Conservation (phyloP, 1,284 basidiomycete species). For the Naganishia liquefaciens region DNA sequence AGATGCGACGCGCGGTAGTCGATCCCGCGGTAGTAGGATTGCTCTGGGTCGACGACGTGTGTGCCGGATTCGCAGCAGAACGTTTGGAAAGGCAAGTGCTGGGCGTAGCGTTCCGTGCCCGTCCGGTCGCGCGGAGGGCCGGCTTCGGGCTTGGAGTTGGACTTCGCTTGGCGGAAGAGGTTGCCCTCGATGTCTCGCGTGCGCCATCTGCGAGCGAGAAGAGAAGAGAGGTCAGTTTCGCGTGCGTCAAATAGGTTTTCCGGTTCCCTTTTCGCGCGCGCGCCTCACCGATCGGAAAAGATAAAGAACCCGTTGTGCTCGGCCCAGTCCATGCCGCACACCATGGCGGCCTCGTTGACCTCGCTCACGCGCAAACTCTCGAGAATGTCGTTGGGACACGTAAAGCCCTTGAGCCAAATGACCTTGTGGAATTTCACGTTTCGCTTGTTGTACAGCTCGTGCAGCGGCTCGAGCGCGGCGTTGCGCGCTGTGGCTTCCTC, state of each 20-base stretch:
- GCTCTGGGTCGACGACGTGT: conserved; percentile 87
- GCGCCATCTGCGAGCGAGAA: conserved; percentile 67
- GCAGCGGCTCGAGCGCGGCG: conserved; percentile 82
- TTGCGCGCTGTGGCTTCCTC: conserved; percentile 92
- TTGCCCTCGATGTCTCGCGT: conserved; percentile 94
- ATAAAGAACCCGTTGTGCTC: conserved; percentile 95
- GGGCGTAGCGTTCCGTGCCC: conserved; percentile 77
- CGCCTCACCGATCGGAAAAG: conserved; percentile 91
- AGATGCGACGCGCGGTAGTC: conserved; percentile 74
- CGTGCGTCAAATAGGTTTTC: no score
- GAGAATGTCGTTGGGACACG: conserved; percentile 91
- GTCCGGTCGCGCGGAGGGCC: conserved; percentile 81
- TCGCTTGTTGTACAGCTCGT: conserved; percentile 73
- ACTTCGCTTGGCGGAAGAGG: conserved; percentile 91
- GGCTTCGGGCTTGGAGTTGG: conserved; percentile 81
- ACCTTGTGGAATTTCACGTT: conserved; percentile 82
- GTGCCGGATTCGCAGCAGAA: conserved; percentile 97
- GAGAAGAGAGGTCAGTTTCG: background rate
- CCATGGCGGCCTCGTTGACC: conserved; percentile 88
- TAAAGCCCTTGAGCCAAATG: conserved; percentile 95
- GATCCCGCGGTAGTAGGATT: conserved; percentile 88
- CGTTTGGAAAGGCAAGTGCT: conserved; percentile 91
- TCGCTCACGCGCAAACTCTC: conserved; percentile 88
- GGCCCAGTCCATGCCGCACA: conserved; percentile 98
- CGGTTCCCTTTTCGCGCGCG: no score